Percentiles rank a stretch among this genome's conserved stretches.
Evolutionary conservation across 2,329 filamentous ascomycete species (phyloP).

Genomic region (Ampelomyces quisqualis): DNA sequence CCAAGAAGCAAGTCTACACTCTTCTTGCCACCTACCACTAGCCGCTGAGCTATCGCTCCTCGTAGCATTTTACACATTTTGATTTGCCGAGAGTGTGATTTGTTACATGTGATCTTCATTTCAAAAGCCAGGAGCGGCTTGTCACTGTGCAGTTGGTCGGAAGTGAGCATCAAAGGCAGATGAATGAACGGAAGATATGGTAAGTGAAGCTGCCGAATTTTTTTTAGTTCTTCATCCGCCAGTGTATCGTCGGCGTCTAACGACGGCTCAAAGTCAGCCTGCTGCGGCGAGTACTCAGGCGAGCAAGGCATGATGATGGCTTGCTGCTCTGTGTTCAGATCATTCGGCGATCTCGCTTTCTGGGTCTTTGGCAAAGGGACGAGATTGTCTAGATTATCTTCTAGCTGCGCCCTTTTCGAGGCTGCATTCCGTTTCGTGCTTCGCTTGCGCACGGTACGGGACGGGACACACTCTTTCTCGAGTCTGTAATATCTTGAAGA

Average conservation of each 20-base stretch:
- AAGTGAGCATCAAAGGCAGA: constrained; percentile 8
- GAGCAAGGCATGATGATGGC: constrained; percentile 14
- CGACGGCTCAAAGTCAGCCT: not conserved
- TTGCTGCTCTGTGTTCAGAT: constrained; percentile 2
- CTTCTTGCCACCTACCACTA: constrained; percentile 25
- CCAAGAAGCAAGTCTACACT: constrained; percentile 38
- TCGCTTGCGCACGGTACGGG: constrained; percentile 11
- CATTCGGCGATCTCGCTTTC: constrained; percentile 1
- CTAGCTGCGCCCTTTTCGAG: constrained; percentile 21
- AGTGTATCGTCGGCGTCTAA: constrained; percentile 7
- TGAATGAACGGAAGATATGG: constrained; percentile 17
- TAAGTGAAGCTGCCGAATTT: constrained; percentile 13
- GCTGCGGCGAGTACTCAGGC: constrained; percentile 1
- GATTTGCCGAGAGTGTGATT: constrained; percentile 12
- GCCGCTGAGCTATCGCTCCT: constrained; percentile 16
- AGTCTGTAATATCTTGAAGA: constrained; percentile 17
- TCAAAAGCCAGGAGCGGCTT: constrained; percentile 15
- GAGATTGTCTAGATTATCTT: constrained; percentile 36
- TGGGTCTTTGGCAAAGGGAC: constrained; percentile 31
- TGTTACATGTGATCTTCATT: constrained; percentile 23
- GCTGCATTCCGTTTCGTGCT: constrained; percentile 3
- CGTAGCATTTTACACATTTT: constrained; percentile 19
- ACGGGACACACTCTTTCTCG: constrained; percentile 14
- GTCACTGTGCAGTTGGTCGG: constrained; percentile 6
- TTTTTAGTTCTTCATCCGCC: constrained; percentile 9